Base-by-base conservation (phyloP, 2,329 filamentous ascomycete species). In the Ophiosphaerella herpotricha region DNA sequence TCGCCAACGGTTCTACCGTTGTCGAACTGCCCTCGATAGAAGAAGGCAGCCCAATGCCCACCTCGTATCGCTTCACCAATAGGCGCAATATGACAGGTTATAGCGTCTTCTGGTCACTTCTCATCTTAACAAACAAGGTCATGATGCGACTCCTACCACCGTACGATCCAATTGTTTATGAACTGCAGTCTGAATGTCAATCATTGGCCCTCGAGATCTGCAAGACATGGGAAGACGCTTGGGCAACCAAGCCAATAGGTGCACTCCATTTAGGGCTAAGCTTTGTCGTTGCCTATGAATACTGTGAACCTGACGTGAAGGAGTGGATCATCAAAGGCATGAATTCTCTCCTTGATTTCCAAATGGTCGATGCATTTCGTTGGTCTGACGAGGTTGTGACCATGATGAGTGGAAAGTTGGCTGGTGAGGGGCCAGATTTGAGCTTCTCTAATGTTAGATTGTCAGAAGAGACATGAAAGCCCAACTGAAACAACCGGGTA, bases 171-270 rank as follows among this genome's bases (percentile, higher is more conserved):
- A 44, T 45, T 5, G 43, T 55, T 33, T 60, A 61, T 41, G 52
- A 46, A 5, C 39, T 72, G 1, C 59, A 70, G 51, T 56, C 59
- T 7, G 66, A 71, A 43, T 67, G 58, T 33, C 64, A 60, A 7
- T 55, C 50, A 16, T 32, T 68, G 12, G 64, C 66, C 9, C 42
- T 62, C 2, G 60, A 72, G 14, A 70, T 72, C 4, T 71, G 67
- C 54, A 70, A 69, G 50, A 70, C 64, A 9, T 71, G 67, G 68
- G 67, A 71, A 47, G 62, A 67, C 48, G 66, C 68, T 2, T 71
- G 66, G 67, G 57, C 58, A 24, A 66, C 56, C 12, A 65, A 61
- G 16, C 67, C 67, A 3, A 68, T 71, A 31, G 68, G 67, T 14
- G 64, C 68, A 3, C 66, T 68, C 8, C 67, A 71, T 16, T 66